Evolutionary conservation across 169 alveolate species (phyloP), one percentile per base, ranked within the genome.

Genomic region (Neospora caninum): DNA sequence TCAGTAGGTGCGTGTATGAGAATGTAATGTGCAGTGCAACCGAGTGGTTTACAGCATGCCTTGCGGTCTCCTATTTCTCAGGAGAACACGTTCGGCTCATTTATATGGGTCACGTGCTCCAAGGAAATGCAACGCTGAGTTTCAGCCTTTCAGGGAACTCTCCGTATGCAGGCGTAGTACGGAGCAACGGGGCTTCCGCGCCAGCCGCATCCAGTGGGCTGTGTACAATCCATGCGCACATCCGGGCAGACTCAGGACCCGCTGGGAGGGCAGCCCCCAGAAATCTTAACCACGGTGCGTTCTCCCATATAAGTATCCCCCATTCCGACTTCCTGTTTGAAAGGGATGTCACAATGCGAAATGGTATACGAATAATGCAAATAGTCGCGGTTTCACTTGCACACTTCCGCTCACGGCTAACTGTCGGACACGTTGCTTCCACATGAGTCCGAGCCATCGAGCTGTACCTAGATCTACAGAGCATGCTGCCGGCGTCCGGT

Each of bases 21-120:
- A 49, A 49, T 49, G 58, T 13, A 49, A 49, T 13, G 13, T 49
- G 22, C 58, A 49, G 13, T 49, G 22, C 4, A 49, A 7, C 58
- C n/a, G n/a, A n/a, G n/a, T 49, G 4, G 4, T 49, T 7, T 13
- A 49, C 13, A 49, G 13, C 4, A 13, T 49, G 58, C 58, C 58
- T 49, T 49, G 58, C 13, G n/a, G n/a, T 64, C 31, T 27, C 31
- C 20, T 22, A 6, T 38, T 18, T 39, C 69, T 42, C 89, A 82
- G 89, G 89, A 7, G 89, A 82, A 29, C 89, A 49, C 10, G 64
- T 42, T 13, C 64, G 89, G 38, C 67, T 82, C 38, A 82, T 82
- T 82, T 82, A 31, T 43, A 38, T 82, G 64, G 89, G 89, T 13
- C 89, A 42, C n/a, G 64, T 82, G 13, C 67, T 82, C 22, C 41